A percentile compares a stretch with the other conserved stretches of the same genome.
phyloP scores from a whole-genome alignment of 345 rosid genomes.

The Eucalyptus curtisii region DNA sequence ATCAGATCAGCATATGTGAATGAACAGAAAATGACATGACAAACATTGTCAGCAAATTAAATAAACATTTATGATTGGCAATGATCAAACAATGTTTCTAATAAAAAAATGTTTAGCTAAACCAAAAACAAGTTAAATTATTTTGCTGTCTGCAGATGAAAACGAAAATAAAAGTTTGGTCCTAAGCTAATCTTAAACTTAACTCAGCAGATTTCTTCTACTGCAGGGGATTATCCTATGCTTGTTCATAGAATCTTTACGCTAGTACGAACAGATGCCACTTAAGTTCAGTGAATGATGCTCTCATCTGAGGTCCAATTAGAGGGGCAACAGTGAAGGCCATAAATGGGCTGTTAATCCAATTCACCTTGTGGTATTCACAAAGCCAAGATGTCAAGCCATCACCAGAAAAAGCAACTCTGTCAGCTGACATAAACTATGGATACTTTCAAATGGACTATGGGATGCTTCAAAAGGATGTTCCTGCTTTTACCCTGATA shows the following conservation, averaged over 20 bases:
- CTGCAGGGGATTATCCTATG: background rate
- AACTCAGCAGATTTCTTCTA: background rate
- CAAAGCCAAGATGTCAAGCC: constrained; percentile 2
- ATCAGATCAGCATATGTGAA: background rate
- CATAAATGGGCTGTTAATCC: background rate
- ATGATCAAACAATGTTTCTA: background rate
- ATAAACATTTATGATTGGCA: background rate
- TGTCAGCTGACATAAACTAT: constrained; percentile 16
- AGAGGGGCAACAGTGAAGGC: background rate
- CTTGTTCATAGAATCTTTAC: background rate
- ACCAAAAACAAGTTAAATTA: background rate
- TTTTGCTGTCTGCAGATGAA: background rate
- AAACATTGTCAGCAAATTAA: background rate
- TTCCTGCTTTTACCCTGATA: constrained; percentile 24
- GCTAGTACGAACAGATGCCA: background rate
- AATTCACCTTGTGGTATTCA: background rate
- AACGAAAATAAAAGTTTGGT: background rate
- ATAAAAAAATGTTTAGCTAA: background rate
- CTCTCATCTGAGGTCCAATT: background rate
- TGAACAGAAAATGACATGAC: background rate
- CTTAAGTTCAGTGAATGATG: background rate
- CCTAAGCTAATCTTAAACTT: background rate
- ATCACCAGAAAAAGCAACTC: constrained; percentile 5
- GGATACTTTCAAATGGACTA: constrained; percentile 15
- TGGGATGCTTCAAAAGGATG: constrained; percentile 11